Evolutionary conservation across 73 alveolate species (phyloP).

Genomic region (Paramecium bursaria): DNA sequence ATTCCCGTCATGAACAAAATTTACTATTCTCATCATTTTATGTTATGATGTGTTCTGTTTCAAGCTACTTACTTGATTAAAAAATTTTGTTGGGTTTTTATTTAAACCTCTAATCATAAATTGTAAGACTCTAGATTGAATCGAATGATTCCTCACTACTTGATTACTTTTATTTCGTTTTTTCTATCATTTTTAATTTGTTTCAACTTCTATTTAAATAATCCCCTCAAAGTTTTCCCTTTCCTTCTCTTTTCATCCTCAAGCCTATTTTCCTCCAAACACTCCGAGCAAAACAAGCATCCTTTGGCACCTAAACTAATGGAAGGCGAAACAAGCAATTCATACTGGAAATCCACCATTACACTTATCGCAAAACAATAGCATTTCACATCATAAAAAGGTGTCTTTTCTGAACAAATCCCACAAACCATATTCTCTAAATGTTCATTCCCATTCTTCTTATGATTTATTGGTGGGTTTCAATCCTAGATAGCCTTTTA

Average conservation of each 20-base stretch:
- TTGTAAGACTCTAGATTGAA: too few species aligned
- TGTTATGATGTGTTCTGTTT: constrained; percentile 18
- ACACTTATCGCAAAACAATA: constrained; percentile 73
- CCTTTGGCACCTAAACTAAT: constrained; percentile 66
- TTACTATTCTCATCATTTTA: constrained; percentile 23
- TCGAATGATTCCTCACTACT: too few species aligned
- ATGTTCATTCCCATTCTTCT: constrained; percentile 74
- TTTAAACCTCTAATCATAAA: too few species aligned
- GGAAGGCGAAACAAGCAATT: constrained; percentile 71
- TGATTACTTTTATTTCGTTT: constrained; percentile 30
- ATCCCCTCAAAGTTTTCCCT: constrained; percentile 15
- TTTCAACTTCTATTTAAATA: constrained; percentile 29
- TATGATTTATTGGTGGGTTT: constrained; percentile 72
- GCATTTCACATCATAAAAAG: constrained; percentile 68
- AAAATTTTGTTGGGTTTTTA: too few species aligned
- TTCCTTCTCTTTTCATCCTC: constrained; percentile 48
- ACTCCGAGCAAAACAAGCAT: constrained; percentile 70
- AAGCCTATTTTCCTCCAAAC: constrained; percentile 53
- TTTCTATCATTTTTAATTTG: constrained; percentile 19
- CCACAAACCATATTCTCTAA: constrained; percentile 71
- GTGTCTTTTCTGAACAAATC: constrained; percentile 63
- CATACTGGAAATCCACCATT: constrained; percentile 74
- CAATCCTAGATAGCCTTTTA: constrained; percentile 95
- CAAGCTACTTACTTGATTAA: too few species aligned
- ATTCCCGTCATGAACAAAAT: background rate